Evolutionary conservation across 345 rosid genomes (phyloP).

Genomic region (Microcos paniculata): DNA sequence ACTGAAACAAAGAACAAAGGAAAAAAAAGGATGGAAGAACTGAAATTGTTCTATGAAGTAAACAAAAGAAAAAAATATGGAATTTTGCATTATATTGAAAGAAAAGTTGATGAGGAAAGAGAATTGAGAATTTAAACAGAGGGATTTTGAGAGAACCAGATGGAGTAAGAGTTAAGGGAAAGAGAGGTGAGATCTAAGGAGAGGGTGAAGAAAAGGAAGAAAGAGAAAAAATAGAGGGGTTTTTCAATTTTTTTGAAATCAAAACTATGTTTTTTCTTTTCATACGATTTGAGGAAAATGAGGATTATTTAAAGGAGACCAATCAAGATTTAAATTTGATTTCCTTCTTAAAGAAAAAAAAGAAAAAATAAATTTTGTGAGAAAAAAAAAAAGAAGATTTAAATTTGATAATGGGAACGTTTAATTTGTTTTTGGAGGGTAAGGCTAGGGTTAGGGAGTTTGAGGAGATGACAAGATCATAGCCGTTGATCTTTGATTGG

Average conservation of each 20-base stretch:
- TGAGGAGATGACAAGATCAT: not conserved
- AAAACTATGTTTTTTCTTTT: not conserved
- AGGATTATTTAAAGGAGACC: not conserved
- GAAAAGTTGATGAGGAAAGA: not conserved
- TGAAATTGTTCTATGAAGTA: not conserved
- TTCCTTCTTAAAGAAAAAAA: no score
- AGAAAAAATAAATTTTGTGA: no score
- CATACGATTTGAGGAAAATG: not conserved
- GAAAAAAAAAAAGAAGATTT: not conserved
- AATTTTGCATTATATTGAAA: conserved; percentile 23
- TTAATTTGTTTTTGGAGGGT: not conserved
- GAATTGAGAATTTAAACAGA: not conserved
- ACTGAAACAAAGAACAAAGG: not conserved
- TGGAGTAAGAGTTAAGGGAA: conserved; percentile 11
- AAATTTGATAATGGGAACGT: not conserved
- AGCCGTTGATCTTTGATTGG: not conserved
- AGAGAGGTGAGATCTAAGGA: not conserved
- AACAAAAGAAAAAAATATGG: not conserved
- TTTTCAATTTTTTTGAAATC: not conserved
- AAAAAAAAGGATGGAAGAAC: not conserved
- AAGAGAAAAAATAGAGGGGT: not conserved
- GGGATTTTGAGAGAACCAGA: not conserved
- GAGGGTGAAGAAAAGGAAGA: not conserved
- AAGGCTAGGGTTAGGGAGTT: not conserved
- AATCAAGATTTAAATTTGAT: not conserved